Evolutionary conservation across 306 rosid genomes (phyloP).

Genomic region (Sechiopsis laciniata): DNA sequence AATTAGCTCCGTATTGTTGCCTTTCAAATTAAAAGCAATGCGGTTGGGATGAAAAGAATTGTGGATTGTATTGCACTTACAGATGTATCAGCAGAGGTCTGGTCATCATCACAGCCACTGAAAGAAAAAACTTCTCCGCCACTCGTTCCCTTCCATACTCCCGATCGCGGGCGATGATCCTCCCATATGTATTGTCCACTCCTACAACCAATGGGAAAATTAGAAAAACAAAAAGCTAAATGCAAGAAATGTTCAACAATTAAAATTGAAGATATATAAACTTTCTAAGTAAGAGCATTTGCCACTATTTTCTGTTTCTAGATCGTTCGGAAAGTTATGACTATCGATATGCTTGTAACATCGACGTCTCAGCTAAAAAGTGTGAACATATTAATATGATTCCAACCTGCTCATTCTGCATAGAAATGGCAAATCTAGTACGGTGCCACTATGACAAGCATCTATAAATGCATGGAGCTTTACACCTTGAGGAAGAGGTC

Average conservation of each 20-base stretch:
- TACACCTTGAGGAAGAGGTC: slow-evolving; percentile 76
- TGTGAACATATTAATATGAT: slow-evolving; percentile 10
- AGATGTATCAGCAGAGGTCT: slow-evolving; percentile 95
- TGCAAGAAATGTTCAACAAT: background rate
- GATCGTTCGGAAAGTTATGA: background rate
- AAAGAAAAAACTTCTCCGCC: slow-evolving; percentile 94
- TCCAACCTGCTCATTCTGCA: slow-evolving; percentile 92
- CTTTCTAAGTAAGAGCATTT: background rate
- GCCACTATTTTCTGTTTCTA: background rate
- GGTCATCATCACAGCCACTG: slow-evolving; percentile 88
- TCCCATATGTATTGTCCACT: slow-evolving; percentile 79
- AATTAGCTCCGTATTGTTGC: slow-evolving; percentile 18
- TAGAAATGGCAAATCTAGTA: slow-evolving; percentile 89
- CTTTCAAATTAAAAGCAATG: background rate
- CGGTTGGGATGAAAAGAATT: background rate
- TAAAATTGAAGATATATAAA: background rate
- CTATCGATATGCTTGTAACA: background rate
- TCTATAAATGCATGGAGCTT: slow-evolving; percentile 92
- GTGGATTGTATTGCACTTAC: slow-evolving; percentile 44
- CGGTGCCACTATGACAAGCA: slow-evolving; percentile 96
- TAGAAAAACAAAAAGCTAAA: background rate
- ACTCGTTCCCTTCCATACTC: slow-evolving; percentile 81
- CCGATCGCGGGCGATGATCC: slow-evolving; percentile 95
- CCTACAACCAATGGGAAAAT: slow-evolving; percentile 37
- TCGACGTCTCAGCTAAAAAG: background rate